Conservation (phyloP, 2,329 filamentous ascomycete genomes). For the Lasiodiplodia sp. region DNA sequence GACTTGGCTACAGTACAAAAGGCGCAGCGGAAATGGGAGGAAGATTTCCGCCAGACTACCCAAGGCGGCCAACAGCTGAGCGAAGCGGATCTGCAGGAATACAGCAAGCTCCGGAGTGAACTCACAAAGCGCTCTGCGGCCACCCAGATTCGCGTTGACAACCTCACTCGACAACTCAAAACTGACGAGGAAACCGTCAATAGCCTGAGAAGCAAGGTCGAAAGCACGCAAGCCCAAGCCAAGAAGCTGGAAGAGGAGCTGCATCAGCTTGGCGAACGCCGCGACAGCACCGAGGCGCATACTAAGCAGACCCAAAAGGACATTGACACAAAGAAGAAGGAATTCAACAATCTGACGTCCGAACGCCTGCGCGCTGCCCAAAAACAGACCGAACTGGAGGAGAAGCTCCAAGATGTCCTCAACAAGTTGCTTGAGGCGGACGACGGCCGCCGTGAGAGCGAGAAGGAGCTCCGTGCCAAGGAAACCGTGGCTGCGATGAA, state of each 20-base stretch:
- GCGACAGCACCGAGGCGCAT: slow-evolving; percentile 64
- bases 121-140: slow-evolving; percentile 82
- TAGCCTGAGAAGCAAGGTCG: slow-evolving; percentile 87
- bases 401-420: slow-evolving; percentile 84
- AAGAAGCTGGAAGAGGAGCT: slow-evolving; percentile 78
- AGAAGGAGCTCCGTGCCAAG: slow-evolving; percentile 78
- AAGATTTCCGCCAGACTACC: slow-evolving; percentile 82
- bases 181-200: slow-evolving; percentile 91
- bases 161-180: slow-evolving; percentile 86
- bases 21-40: slow-evolving; percentile 86
- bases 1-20: slow-evolving; percentile 86
- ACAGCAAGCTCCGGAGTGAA: slow-evolving; percentile 82
- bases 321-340: slow-evolving; percentile 89
- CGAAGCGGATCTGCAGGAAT: slow-evolving; percentile 86
- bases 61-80: slow-evolving; percentile 87
- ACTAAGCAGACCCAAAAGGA: slow-evolving; percentile 75
- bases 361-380: slow-evolving; percentile 83
- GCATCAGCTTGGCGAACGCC: slow-evolving; percentile 72
- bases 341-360: slow-evolving; percentile 84
- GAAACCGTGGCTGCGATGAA: slow-evolving; percentile 88
- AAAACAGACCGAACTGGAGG: slow-evolving; percentile 85
- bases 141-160: slow-evolving; percentile 83
- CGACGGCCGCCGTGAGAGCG: slow-evolving; percentile 83
- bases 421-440: slow-evolving; percentile 85
- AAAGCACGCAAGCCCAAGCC: slow-evolving; percentile 75